Base-by-base conservation (phyloP, 208 protist genomes). In the Wallacemonas rigidus region DNA sequence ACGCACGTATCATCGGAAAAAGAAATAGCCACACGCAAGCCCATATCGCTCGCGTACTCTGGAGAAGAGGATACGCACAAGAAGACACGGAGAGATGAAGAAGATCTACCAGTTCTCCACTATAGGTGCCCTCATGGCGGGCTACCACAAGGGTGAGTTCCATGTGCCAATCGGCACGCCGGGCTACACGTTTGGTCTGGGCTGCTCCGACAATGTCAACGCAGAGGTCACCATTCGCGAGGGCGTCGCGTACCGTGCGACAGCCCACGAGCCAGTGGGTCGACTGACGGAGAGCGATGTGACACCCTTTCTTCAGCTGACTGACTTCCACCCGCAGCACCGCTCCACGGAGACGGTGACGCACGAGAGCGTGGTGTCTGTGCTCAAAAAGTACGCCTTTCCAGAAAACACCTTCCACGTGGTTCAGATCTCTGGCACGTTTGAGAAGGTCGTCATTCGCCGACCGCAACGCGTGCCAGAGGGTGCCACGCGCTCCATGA, bases 121-220 rank as follows among this genome's bases (percentile, higher is more conserved):
- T 48, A 71, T 71, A 1, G 67, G 67, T 0, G 43, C 67, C 15
- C 51, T 71, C 9, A 17, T 43, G n/a, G 12, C 38, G 11, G n/a
- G 67, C 36, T 26, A 58, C 67, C 67, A 71, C 38, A 38, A 8
- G 12, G 67, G 67, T 7, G 67, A 71, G 67, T 60, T 57, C 9
- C 8, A 5, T 26, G 8, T 57, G 45, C 4, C 47, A 12, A 17
- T 26, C 38, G 48, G 38, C 36, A 39, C 9, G 9, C 11, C 67
- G 9, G 48, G 26, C 48, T 60, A n/a, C 67, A 71, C 26, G 44
- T 71, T 71, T 39, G 67, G 67, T 5, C 50, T 71, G 3, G 67
- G 67, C 14, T 71, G 67, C 53, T 71, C 67, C 7, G 67, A 71
- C 53, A 57, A 60, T 9, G 67, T 71, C 14, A 71, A 71, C 67